phyloP scores from a whole-genome alignment of 2,329 filamentous ascomycete species.

The Colletotrichum theobromicola region DNA sequence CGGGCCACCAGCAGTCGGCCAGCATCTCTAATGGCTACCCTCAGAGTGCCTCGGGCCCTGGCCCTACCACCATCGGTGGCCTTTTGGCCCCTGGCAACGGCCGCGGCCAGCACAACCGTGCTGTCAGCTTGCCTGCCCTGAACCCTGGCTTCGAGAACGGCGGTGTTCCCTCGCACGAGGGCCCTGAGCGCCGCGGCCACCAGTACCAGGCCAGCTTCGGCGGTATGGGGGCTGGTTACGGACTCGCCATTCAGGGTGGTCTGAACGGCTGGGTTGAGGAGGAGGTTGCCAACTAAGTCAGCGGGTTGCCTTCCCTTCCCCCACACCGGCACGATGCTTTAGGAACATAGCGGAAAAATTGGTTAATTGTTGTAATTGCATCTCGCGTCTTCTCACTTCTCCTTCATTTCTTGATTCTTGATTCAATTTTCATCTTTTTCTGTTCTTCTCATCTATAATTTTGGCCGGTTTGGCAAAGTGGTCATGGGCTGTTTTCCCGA shows the following conservation, averaged over 20 bases:
- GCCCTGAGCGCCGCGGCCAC: conserved; percentile 65
- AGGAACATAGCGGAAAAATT: conserved; percentile 32
- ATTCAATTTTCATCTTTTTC: conserved; percentile 20
- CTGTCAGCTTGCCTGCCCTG: conserved; percentile 83
- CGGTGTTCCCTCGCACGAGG: conserved; percentile 46
- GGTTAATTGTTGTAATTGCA: conserved; percentile 50
- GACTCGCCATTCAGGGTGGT: conserved; percentile 66
- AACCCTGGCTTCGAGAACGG: conserved; percentile 69
- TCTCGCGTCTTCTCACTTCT: conserved; percentile 23
- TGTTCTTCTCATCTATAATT: conserved; percentile 22
- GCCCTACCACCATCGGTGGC: conserved; percentile 75
- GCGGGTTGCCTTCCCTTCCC: neutral
- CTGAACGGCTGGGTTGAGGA: conserved; percentile 74
- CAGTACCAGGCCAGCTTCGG: conserved; percentile 70
- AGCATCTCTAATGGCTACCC: conserved; percentile 70
- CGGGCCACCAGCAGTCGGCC: conserved; percentile 68
- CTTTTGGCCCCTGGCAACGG: conserved; percentile 74
- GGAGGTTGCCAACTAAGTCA: conserved; percentile 62
- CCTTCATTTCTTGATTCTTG: conserved; percentile 21
- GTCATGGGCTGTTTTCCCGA: conserved; percentile 15
- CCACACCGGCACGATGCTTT: neutral
- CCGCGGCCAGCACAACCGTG: conserved; percentile 73
- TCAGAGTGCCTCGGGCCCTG: conserved; percentile 55
- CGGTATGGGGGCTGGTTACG: conserved; percentile 64
- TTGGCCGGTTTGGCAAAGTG: conserved; percentile 18